Evolutionary conservation across 106 monocot genomes (phyloP), one percentile per base, ranked within the genome.

Genomic region (Narthecium ossifragum): DNA sequence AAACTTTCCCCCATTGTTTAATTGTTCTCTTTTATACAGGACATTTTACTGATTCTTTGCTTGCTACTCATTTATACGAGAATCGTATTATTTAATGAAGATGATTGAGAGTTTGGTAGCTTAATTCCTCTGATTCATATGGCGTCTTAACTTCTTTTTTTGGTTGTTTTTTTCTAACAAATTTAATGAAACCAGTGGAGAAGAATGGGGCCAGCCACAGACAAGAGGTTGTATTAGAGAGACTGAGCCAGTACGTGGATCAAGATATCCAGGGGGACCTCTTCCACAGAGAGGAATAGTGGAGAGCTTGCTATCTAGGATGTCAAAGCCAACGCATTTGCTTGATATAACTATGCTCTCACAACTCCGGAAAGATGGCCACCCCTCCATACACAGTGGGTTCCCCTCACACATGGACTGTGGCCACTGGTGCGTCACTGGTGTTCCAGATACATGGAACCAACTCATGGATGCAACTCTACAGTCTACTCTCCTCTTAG

Each of bases 381-480:
- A 78, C 62, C 78, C 78, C 2, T 72, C 71, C 1, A 25, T 39
- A 4, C 72, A 68, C 62, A 68, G 71, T 63, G 72, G 78, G 8
- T 66, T 48, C 3, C 71, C 67, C 45, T 11, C 57, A 15, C 54
- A 61, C 29, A 67, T 32, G 1, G 72, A 78, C 56, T 78, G 78
- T 62, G 67, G 78, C 61, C 78, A 78, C 36, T 78, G 78, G 78
- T 78, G 78, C 24, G 27, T 72, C 5, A 51, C 67, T 4, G 72
- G 78, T 11, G 30, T 78, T 8, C 78, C 78, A 0, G 78, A 78
- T 33, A 72, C 72, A 20, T 72, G 78, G 78, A 78, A 72, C 50
- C 41, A 43, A 41, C 66, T 78, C 17, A 62, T 78, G 0, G 67
- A 67, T 57, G 57, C 57, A 34, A 34, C 57, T 36, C 29, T 57